Evolutionary conservation across 768 basidiomycete genomes (phyloP).

Genomic region (Pholiota microspora): DNA sequence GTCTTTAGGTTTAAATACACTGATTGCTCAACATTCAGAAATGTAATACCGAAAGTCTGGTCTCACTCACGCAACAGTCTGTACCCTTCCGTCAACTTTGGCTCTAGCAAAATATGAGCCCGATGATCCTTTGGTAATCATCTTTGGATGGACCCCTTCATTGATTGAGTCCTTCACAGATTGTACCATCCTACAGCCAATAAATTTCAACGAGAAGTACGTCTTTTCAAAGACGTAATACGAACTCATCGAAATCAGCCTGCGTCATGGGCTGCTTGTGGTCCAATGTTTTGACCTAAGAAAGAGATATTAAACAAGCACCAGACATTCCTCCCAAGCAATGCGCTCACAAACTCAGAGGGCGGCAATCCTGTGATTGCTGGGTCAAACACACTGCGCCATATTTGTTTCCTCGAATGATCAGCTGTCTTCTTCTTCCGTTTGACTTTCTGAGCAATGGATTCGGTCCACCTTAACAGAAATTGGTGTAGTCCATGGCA

Average conservation of each 20-base stretch:
- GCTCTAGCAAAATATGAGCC: slow-evolving; percentile 92
- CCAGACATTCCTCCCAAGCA: background rate
- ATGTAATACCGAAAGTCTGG: background rate
- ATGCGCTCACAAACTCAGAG: slow-evolving; percentile 35
- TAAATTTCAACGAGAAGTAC: background rate
- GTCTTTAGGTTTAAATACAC: slow-evolving; percentile 91
- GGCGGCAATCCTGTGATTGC: slow-evolving; percentile 34
- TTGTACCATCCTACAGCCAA: slow-evolving; percentile 49
- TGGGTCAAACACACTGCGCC: slow-evolving; percentile 80
- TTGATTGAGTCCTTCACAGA: slow-evolving; percentile 67
- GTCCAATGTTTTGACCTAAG: slow-evolving; percentile 75
- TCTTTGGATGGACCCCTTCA: slow-evolving; percentile 84
- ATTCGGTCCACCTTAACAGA: slow-evolving; percentile 71
- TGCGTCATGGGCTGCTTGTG: slow-evolving; percentile 76
- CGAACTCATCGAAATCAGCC: slow-evolving; percentile 68
- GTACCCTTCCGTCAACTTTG: slow-evolving; percentile 71
- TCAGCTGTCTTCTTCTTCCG: slow-evolving; percentile 70
- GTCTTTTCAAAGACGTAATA: slow-evolving; percentile 9
- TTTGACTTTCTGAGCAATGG: slow-evolving; percentile 82
- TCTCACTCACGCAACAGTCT: slow-evolving; percentile 72
- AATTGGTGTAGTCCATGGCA: background rate
- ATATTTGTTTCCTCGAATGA: slow-evolving; percentile 68
- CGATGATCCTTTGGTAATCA: slow-evolving; percentile 87
- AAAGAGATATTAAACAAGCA: background rate
- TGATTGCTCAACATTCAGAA: slow-evolving; percentile 23